Conservation (phyloP, 768 basidiomycete species). For the Hydnum rufescens region DNA sequence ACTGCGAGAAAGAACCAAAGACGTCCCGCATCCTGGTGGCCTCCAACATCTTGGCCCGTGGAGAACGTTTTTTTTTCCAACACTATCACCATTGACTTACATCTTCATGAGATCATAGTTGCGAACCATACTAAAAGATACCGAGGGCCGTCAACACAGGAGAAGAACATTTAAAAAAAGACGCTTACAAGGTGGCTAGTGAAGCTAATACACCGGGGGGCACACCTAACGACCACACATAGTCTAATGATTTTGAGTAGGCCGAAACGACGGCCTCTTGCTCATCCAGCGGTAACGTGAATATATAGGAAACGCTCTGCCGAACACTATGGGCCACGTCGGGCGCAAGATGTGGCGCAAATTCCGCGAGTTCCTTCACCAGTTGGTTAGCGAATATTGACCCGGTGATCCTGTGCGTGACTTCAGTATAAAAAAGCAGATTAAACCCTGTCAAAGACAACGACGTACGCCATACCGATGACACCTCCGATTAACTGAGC, state of each 20-base stretch:
- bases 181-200: not conserved
- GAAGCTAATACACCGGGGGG: not conserved
- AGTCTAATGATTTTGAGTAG: conserved; percentile 10
- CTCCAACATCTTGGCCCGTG: no score
- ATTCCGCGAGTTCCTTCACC: conserved; percentile 14
- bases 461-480: conserved; percentile 4
- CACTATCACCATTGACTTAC: not conserved
- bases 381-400: conserved; percentile 16
- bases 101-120: not conserved
- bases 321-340: conserved; percentile 11
- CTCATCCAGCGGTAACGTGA: conserved; percentile 13
- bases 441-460: not conserved
- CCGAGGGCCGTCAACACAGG: not conserved
- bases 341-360: conserved; percentile 14
- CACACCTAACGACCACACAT: conserved; percentile 2
- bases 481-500: conserved; percentile 6
- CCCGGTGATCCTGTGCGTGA: conserved; percentile 6
- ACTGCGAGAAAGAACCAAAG: no score
- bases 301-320: conserved; percentile 16
- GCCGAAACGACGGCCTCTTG: conserved; percentile 10
- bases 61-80: no score
- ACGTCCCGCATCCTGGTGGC: no score
- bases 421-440: not conserved
- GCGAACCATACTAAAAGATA: not conserved
- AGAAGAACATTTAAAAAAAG: not conserved